These are phyloP conservation scores for Sanghuangporus baumii DNA, from an alignment of 1,284 basidiomycete genomes.

Conservation along the genomic window DNA sequence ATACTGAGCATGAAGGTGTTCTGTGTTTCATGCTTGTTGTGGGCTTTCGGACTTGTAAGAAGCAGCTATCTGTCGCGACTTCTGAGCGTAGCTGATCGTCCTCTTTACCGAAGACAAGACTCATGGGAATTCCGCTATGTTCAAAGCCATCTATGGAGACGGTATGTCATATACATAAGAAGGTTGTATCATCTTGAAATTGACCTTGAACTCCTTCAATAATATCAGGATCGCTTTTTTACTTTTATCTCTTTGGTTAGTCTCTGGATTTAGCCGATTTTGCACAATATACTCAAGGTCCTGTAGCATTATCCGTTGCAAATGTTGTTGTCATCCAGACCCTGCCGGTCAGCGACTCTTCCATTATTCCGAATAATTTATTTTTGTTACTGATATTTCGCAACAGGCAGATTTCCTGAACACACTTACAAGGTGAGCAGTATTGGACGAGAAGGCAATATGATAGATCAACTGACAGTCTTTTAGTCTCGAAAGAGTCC, in stretches of 20 bases:
- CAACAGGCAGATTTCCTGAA: background rate
- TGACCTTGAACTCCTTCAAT: background rate
- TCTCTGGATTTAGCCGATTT: background rate
- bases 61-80: too few relatives aligned
- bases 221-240: background rate
- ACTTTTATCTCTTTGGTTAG: slow-evolving; percentile 1
- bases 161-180: background rate
- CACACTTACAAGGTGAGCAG: background rate
- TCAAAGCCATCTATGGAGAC: slow-evolving; percentile 8
- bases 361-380: background rate
- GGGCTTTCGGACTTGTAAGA: background rate
- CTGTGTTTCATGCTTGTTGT: background rate
- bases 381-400: background rate
- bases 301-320: background rate
- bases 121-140: background rate
- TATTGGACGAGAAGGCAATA: background rate
- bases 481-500: slow-evolving; percentile 1
- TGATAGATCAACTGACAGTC: too few relatives aligned
- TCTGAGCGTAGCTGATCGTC: background rate
- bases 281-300: background rate
- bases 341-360: background rate
- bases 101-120: background rate
- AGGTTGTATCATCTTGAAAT: background rate
- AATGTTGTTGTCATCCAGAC: slow-evolving; percentile 1
- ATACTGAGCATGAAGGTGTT: background rate